phyloP scores from a whole-genome alignment of 495 filamentous ascomycete species.

The Annulohypoxylon bovei region DNA sequence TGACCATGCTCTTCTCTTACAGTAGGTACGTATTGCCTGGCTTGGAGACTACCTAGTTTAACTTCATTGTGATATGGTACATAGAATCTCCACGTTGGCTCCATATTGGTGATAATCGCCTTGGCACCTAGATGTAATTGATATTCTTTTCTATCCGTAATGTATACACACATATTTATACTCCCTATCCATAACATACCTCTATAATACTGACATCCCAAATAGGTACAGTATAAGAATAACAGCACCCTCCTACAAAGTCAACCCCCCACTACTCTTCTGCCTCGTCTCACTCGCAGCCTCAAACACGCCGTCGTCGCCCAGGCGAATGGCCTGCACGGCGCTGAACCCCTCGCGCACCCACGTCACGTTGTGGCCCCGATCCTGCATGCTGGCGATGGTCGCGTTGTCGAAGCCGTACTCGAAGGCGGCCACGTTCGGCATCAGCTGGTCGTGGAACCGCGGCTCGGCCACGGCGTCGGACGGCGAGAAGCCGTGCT shows the following conservation, averaged over 20 bases:
- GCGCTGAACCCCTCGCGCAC: constrained; percentile 67
- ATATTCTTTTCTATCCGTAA: no score
- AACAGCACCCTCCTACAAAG: constrained; percentile 28
- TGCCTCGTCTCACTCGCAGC: constrained; percentile 72
- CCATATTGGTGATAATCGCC: no score
- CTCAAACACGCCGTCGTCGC: constrained; percentile 59
- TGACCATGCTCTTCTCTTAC: background rate
- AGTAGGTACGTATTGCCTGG: no score
- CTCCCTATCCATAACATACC: background rate
- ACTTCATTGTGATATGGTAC: background rate
- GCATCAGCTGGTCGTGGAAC: constrained; percentile 82
- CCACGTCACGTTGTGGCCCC: constrained; percentile 79
- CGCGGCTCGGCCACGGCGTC: constrained; percentile 70
- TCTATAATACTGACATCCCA: background rate
- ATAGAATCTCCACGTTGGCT: no score
- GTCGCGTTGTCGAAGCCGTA: constrained; percentile 72
- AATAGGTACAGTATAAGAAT: background rate
- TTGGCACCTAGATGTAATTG: no score
- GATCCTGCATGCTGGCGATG: constrained; percentile 66
- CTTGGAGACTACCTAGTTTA: no score
- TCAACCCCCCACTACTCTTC: constrained; percentile 69
- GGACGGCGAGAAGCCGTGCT: constrained; percentile 62
- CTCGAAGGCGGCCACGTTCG: constrained; percentile 72
- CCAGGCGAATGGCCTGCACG: constrained; percentile 71
- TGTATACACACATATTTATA: background rate